Conservation (phyloP, 2,329 filamentous ascomycete genomes). For the Colletotrichum sidae region DNA sequence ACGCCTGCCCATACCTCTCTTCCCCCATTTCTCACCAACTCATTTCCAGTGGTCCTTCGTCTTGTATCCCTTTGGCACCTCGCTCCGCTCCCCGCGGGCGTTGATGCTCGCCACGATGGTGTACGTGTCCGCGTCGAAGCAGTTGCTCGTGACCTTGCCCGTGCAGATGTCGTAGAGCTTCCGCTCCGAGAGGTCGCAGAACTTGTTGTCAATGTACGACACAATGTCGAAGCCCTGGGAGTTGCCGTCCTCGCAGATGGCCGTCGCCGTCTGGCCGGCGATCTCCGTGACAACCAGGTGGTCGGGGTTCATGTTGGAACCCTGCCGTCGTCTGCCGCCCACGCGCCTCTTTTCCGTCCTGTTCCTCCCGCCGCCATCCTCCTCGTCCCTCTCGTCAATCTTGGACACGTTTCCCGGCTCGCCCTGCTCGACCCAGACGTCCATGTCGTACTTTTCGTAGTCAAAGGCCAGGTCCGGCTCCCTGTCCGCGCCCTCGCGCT, state of each 20-base stretch:
- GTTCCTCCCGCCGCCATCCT: not conserved
- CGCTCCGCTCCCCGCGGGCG: not conserved
- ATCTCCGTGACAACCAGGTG: conserved; percentile 17
- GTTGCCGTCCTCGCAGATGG: conserved; percentile 14
- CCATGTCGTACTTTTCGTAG: conserved; percentile 33
- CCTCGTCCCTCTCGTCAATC: not conserved
- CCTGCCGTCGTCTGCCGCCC: conserved; percentile 4
- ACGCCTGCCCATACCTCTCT: not conserved
- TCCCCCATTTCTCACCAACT: not conserved
- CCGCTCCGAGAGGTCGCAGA: conserved; percentile 14
- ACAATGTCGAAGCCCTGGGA: conserved; percentile 24
- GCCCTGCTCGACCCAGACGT: conserved; percentile 28
- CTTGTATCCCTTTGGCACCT: not conserved
- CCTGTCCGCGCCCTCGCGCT: conserved; percentile 30
- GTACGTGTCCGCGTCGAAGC: conserved; percentile 20
- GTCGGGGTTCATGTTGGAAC: conserved; percentile 14
- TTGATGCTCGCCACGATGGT: conserved; percentile 2
- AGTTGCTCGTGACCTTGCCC: not conserved
- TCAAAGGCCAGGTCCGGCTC: conserved; percentile 37
- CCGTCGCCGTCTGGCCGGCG: conserved; percentile 18
- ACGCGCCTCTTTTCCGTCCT: not conserved
- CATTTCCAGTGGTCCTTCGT: conserved; percentile 16
- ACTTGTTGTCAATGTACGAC: conserved; percentile 23
- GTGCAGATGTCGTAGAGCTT: conserved; percentile 19
- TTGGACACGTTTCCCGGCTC: not conserved